phyloP scores from a whole-genome alignment of 352 stramenopile genomes.

The Phytopythium mirpurense region DNA sequence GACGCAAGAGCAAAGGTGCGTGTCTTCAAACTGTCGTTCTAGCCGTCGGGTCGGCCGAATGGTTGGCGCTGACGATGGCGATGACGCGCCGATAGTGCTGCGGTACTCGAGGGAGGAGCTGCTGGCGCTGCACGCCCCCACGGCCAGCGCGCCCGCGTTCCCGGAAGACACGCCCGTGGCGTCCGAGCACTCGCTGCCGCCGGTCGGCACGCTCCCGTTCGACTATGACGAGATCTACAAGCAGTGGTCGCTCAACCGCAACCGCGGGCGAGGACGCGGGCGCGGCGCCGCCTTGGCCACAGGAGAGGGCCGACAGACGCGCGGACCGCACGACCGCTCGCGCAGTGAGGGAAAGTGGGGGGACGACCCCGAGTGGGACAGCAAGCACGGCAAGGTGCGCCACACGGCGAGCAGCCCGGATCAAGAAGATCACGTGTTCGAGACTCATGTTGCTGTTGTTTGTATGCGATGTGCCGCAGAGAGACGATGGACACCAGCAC shows the following conservation, averaged over 20 bases:
- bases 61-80: too few relatives aligned
- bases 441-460: background rate
- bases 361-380: slow-evolving; percentile 38
- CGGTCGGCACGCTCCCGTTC: slow-evolving; percentile 71
- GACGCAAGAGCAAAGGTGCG: slow-evolving; percentile 75
- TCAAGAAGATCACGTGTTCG: too few relatives aligned
- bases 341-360: slow-evolving; percentile 46
- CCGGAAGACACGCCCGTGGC: slow-evolving; percentile 59
- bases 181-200: slow-evolving; percentile 59
- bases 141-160: slow-evolving; percentile 39
- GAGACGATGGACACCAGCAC: slow-evolving; percentile 23
- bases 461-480: slow-evolving; percentile 8
- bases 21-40: too few relatives aligned
- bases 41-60: too few relatives aligned
- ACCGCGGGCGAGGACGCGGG: slow-evolving; percentile 66
- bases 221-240: slow-evolving; percentile 88
- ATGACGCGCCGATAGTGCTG: slow-evolving; percentile 32
- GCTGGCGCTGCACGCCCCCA: slow-evolving; percentile 62
- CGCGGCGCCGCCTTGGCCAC: slow-evolving; percentile 41
- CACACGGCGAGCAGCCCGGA: fast-evolving
- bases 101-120: slow-evolving; percentile 82
- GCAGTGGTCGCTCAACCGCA: slow-evolving; percentile 79
- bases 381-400: slow-evolving; percentile 32
- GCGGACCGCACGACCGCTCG: slow-evolving; percentile 36
- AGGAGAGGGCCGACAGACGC: slow-evolving; percentile 17